Evolutionary conservation across 352 stramenopile genomes (phyloP), one percentile per base, ranked within the genome.

Genomic region (Pythium grandisporangium): DNA sequence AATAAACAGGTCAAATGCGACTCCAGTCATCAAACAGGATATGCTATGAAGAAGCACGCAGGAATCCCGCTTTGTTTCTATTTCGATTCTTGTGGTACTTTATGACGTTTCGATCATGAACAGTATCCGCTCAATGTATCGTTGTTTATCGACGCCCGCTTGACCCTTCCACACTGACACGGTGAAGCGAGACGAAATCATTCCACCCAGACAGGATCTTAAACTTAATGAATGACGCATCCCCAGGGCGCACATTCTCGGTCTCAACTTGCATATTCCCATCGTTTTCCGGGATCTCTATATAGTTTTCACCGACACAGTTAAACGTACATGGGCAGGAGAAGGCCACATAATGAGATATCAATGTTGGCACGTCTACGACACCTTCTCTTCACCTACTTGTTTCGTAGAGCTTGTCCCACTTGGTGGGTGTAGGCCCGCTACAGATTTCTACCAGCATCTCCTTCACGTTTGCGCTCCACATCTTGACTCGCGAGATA

Each of bases 191-290:
- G 19, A 84, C 76, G 43, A 92, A 92, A 43, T 92, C 76, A 50
- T 63, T 70, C 66, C 71, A 92, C n/a, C 79, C 76, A 0, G 79
- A 86, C 27, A 89, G 58, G 45, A 92, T 82, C 46, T 81, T 84
- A 42, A 92, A 81, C 48, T 84, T 86, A 47, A 92, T 66, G 47
- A 89, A 92, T 32, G 76, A 83, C 30, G 74, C 74, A 42, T 88
- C 74, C 0, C 69, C 77, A 2, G 74, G 61, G 36, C 76, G 76
- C 19, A 92, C 69, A 16, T 51, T 80, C 45, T 92, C 74, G 44
- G 55, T 88, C 47, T 83, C 76, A 14, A 89, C 63, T 39, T 92
- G 79, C 42, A 92, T 51, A 39, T 88, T 84, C n/a, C 76, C 74
- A 34, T 92, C 76, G 30, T 72, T 84, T 46, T 92, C 76, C 10